Evolutionary conservation across 805 yeast species (phyloP).

Genomic region (Monosporozyma servazzii): DNA sequence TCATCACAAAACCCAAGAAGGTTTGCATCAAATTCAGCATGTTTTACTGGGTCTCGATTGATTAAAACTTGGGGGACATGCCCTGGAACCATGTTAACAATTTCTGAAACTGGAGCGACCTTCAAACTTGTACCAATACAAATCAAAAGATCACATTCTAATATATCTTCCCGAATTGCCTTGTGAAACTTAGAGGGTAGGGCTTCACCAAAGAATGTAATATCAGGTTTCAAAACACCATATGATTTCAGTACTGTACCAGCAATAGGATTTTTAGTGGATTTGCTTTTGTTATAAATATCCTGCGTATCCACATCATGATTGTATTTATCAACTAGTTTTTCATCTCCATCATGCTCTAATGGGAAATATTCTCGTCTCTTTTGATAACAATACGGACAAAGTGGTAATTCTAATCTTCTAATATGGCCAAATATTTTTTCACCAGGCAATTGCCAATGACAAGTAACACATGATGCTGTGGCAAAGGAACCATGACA

Average conservation of each 20-base stretch:
- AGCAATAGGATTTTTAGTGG: background rate
- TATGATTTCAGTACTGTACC: slow-evolving; percentile 37
- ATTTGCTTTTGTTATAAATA: background rate
- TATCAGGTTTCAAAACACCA: slow-evolving; percentile 89
- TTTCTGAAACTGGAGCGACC: slow-evolving; percentile 86
- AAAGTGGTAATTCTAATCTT: slow-evolving; percentile 52
- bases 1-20: slow-evolving; percentile 79
- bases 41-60: slow-evolving; percentile 65
- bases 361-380: slow-evolving; percentile 30
- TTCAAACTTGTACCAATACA: slow-evolving; percentile 88
- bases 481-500: slow-evolving; percentile 91
- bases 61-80: slow-evolving; percentile 76
- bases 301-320: slow-evolving; percentile 7
- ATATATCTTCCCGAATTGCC: slow-evolving; percentile 47
- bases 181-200: slow-evolving; percentile 64
- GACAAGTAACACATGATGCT: slow-evolving; percentile 77
- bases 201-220: slow-evolving; percentile 83
- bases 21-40: slow-evolving; percentile 69
- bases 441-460: slow-evolving; percentile 55
- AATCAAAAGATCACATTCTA: slow-evolving; percentile 64
- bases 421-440: slow-evolving; percentile 52
- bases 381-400: slow-evolving; percentile 54
- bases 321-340: slow-evolving; percentile 1
- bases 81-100: slow-evolving; percentile 64
- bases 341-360: slow-evolving; percentile 3